Evolutionary conservation across 2,329 filamentous ascomycete species (phyloP), one percentile per base, ranked within the genome.

Genomic region (Colletotrichum caudatum): DNA sequence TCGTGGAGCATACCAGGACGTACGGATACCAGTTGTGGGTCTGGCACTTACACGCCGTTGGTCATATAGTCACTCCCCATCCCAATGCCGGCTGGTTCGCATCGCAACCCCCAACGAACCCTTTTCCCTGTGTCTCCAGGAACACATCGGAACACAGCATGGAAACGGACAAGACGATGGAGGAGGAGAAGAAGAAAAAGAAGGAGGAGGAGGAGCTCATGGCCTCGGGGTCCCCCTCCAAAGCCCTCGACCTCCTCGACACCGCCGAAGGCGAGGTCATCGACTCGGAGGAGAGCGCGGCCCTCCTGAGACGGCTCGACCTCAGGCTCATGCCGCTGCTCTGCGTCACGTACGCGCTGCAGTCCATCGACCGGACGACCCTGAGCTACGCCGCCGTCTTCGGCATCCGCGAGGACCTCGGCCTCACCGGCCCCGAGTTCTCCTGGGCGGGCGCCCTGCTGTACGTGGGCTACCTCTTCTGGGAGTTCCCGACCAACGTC

Each of bases 381-480:
- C 61, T 67, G 5, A 61, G 48, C 63, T 89, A 88, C 66, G 86
- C 85, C 29, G 87, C 87, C 11, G 84, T 88, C 6, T 89, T 88
- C 71, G 87, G 86, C 29, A 77, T 90, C 8, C 80, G 83, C 41
- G 75, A 80, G 35, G 88, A 90, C 74, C 83, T 84, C 1, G 72
- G 82, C 53, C 82, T 90, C 12, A 83, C 79, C 0, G 87, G 87
- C 0, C 83, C 85, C 68, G 83, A 90, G 72, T 90, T 89, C 79
- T 88, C 87, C 0, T 78, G 90, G 23, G 78, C 90, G n/a, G 86
- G 87, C 18, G 89, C 87, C 3, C 88, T 91, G 53, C 81, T 84
- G 0, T 83, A 88, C 0, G 88, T 91, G 29, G 88, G 88, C 0
- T 88, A 91, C 76, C 82, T 91, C 44, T 85, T 80, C 57, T 90